These are phyloP conservation scores for Irpex sp. DNA, from an alignment of 1,284 basidiomycete genomes.

Conservation along the genomic window DNA sequence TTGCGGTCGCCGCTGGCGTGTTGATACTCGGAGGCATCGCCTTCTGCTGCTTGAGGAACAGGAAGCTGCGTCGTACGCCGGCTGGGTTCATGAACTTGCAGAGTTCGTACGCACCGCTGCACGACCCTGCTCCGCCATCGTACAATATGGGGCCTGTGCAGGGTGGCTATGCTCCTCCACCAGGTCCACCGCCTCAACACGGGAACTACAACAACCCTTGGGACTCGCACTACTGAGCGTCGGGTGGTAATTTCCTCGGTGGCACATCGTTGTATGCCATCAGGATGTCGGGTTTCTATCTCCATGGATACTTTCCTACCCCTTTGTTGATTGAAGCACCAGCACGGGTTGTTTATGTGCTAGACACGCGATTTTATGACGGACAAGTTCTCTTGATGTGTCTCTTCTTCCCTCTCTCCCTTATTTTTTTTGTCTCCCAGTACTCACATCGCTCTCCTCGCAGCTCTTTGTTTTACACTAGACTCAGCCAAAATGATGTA, in stretches of 20 bases:
- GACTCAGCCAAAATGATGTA: background rate
- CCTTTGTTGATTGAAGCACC: background rate
- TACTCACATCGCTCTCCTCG: background rate
- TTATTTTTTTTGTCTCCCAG: background rate
- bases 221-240: slow-evolving; percentile 13
- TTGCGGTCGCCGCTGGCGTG: slow-evolving; percentile 6
- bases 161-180: slow-evolving; percentile 4
- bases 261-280: background rate
- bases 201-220: slow-evolving; percentile 16
- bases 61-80: slow-evolving; percentile 9
- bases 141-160: slow-evolving; percentile 16
- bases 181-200: slow-evolving; percentile 6
- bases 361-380: background rate
- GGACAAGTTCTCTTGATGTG: background rate
- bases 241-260: background rate
- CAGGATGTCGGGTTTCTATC: background rate
- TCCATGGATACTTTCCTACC: background rate
- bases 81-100: slow-evolving; percentile 16
- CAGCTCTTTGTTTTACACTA: background rate
- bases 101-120: slow-evolving; percentile 16
- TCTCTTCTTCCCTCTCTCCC: background rate
- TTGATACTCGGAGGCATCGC: slow-evolving; percentile 8
- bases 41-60: slow-evolving; percentile 12
- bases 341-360: background rate
- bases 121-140: slow-evolving; percentile 16